Evolutionary conservation across 257 asterid genomes (phyloP).

Genomic region (Lithospermum erythrorhizon): DNA sequence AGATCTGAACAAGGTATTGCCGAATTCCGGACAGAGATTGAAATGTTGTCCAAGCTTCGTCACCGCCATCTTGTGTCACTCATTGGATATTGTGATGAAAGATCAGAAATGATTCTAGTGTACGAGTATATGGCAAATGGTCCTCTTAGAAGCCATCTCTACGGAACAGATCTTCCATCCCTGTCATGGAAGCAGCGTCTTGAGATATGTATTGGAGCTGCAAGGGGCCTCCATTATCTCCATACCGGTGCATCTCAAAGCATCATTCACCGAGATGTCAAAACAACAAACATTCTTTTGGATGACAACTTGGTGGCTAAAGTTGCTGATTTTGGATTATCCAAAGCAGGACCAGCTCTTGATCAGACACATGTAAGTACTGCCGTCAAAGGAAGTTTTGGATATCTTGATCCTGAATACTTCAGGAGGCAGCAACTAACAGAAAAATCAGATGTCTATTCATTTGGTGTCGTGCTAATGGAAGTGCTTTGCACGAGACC

Average conservation of each 20-base stretch:
- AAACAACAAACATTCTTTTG: conserved; percentile 38
- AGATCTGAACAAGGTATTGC: conserved; percentile 44
- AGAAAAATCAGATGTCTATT: conserved; percentile 39
- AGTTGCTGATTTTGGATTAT: conserved; percentile 44
- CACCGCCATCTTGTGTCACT: conserved; percentile 44
- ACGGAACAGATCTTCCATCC: conserved; percentile 39
- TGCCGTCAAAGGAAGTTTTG: conserved; percentile 41
- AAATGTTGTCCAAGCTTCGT: conserved; percentile 41
- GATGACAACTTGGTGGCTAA: conserved; percentile 39
- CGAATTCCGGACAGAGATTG: conserved; percentile 41
- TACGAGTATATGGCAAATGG: conserved; percentile 46
- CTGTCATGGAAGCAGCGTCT: conserved; percentile 40
- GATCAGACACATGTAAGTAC: conserved; percentile 46
- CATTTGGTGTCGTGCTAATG: conserved; percentile 43
- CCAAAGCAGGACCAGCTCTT: conserved; percentile 38
- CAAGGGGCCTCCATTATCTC: conserved; percentile 42
- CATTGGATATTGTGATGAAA: conserved; percentile 37
- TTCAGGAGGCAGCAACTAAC: conserved; percentile 43
- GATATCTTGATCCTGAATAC: conserved; percentile 45
- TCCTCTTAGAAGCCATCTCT: conserved; percentile 40
- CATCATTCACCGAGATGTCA: conserved; percentile 40
- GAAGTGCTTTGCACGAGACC: conserved; percentile 45
- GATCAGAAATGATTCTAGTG: conserved; percentile 43
- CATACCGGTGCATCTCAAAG: conserved; percentile 45
- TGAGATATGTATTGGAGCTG: conserved; percentile 43